phyloP scores from a whole-genome alignment of 1,284 basidiomycete species.

The Tilletia walkeri region DNA sequence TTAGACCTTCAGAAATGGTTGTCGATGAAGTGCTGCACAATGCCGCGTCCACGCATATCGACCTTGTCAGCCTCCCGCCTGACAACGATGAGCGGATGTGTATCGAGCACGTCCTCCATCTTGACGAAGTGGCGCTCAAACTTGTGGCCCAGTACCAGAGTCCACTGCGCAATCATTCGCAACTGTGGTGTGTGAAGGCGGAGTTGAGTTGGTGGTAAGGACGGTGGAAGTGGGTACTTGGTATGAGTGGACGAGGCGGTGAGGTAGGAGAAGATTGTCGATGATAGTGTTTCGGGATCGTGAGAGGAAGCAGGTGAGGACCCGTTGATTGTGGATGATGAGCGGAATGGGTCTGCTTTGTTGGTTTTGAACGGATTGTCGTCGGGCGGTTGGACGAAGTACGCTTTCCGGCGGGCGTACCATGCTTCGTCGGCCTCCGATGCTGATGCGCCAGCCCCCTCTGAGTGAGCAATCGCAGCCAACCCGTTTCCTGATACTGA shows the following conservation, averaged over 20 bases:
- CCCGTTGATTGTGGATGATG: not conserved
- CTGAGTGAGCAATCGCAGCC: not conserved
- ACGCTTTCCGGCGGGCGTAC: not conserved
- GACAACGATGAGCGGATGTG: conserved; percentile 10
- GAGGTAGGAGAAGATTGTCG: not conserved
- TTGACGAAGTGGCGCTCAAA: conserved; percentile 15
- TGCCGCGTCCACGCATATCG: not conserved
- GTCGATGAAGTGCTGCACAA: conserved; percentile 6
- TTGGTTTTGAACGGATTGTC: not conserved
- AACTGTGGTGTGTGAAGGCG: not conserved
- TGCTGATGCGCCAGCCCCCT: not conserved
- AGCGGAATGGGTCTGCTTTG: not conserved
- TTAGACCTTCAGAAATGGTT: not conserved
- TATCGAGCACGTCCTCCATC: conserved; percentile 6
- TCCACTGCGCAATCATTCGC: not conserved
- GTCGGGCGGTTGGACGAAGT: not conserved
- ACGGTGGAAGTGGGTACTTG: not conserved
- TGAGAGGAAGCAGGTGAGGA: not conserved
- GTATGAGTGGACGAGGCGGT: not conserved
- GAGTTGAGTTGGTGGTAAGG: not conserved
- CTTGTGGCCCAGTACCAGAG: not conserved
- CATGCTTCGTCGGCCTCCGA: not conserved
- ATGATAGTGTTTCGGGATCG: not conserved
- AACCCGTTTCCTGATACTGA: no score
- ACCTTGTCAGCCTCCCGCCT: not conserved